Percentiles rank a stretch among this genome's conserved stretches.
Evolutionary conservation across 371 early-diverging fungal genomes (phyloP).

Genomic region (Cokeromyces recurvatus): DNA sequence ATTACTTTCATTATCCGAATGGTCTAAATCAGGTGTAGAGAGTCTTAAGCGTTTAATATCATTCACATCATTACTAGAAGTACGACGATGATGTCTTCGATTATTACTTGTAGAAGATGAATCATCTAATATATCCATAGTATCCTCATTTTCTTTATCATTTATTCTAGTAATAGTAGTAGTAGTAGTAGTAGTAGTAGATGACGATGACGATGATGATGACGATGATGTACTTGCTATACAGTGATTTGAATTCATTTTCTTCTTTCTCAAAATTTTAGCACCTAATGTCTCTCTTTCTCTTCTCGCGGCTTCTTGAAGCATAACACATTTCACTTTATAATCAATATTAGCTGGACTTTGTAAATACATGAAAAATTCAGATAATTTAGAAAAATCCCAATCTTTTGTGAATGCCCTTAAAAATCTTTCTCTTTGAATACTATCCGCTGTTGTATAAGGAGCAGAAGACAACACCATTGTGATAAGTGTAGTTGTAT

Average conservation of each 20-base stretch:
- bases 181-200: neutral
- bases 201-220: neutral
- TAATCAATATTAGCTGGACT: constrained; percentile 67
- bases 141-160: no score
- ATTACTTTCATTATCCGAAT: constrained; percentile 4
- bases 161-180: neutral
- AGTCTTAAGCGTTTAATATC: constrained; percentile 39
- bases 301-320: constrained; percentile 66
- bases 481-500: constrained; percentile 48
- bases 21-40: constrained; percentile 24
- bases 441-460: constrained; percentile 24
- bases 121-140: neutral
- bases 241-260: neutral
- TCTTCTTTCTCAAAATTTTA: constrained; percentile 27
- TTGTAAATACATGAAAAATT: constrained; percentile 70
- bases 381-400: constrained; percentile 75
- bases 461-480: constrained; percentile 38
- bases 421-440: constrained; percentile 57
- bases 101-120: neutral
- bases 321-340: constrained; percentile 67
- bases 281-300: constrained; percentile 34
- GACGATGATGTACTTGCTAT: neutral
- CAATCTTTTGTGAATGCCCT: constrained; percentile 67
- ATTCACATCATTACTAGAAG: constrained; percentile 45
- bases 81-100: constrained; percentile 44